Conservation (phyloP, 352 stramenopile species). For the Phytophthora litchii region DNA sequence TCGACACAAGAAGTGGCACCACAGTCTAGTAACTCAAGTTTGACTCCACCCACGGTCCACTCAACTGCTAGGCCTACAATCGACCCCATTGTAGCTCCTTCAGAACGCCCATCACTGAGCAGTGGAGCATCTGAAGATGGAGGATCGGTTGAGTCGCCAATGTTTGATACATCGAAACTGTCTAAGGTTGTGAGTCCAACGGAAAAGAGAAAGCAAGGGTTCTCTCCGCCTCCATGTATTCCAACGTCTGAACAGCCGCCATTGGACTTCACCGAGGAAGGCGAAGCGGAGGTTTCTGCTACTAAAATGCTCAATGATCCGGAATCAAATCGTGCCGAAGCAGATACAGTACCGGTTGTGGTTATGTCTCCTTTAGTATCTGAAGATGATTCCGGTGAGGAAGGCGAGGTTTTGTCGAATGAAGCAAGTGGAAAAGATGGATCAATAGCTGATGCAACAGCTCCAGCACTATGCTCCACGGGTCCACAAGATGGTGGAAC, state of each 20-base stretch:
- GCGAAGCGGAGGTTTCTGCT: slow-evolving; percentile 8
- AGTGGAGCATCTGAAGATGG: slow-evolving; percentile 18
- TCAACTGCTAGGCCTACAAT: slow-evolving; percentile 19
- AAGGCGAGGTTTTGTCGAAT: slow-evolving; percentile 16
- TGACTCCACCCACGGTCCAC: slow-evolving; percentile 26
- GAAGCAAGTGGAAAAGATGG: slow-evolving; percentile 1
- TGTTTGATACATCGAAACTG: slow-evolving; percentile 33
- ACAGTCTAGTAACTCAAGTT: neutral
- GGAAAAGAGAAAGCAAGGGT: slow-evolving; percentile 35
- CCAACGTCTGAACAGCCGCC: slow-evolving; percentile 33
- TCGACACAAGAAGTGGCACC: slow-evolving; percentile 1
- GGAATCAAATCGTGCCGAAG: slow-evolving; percentile 10
- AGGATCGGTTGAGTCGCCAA: slow-evolving; percentile 17
- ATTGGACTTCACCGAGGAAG: slow-evolving; percentile 33
- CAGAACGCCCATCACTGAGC: slow-evolving; percentile 14
- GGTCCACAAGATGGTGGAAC: slow-evolving; percentile 7
- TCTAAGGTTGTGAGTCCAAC: slow-evolving; percentile 38
- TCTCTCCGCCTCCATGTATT: slow-evolving; percentile 31
- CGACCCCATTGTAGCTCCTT: slow-evolving; percentile 25
- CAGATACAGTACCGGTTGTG: neutral
- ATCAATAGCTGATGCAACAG: slow-evolving; percentile 5
- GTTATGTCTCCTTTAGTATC: slow-evolving; percentile 28
- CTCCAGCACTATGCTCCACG: slow-evolving; percentile 15
- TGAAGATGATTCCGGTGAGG: slow-evolving; percentile 24
- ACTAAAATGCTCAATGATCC: slow-evolving; percentile 1